These are phyloP conservation scores for Cucurbita ficifolia DNA, from an alignment of 306 rosid genomes.

Conservation along the genomic window DNA sequence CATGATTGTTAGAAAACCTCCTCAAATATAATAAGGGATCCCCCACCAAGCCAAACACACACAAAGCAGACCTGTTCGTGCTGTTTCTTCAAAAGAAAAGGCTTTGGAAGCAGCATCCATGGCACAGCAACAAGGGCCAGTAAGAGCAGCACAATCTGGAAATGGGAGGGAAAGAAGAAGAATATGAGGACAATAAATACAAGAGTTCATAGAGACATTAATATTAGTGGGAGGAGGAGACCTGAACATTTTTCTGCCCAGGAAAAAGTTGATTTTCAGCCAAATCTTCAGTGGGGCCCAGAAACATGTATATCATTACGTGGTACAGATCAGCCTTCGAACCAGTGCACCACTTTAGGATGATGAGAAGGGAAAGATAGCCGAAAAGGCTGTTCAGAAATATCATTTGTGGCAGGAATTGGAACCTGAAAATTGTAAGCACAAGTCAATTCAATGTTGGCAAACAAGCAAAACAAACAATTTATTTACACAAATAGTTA, in stretches of 20 bases:
- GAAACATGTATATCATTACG: constrained; percentile 93
- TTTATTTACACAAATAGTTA: too few species aligned
- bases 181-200: not conserved
- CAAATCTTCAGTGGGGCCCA: constrained; percentile 76
- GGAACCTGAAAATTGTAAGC: constrained; percentile 59
- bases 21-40: not conserved
- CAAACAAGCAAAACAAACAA: not conserved
- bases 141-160: constrained; percentile 58
- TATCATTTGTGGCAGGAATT: constrained; percentile 74
- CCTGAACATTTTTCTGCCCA: constrained; percentile 85
- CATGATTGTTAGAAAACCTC: constrained; percentile 15
- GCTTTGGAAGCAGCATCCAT: constrained; percentile 98
- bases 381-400: constrained; percentile 90
- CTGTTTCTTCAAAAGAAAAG: constrained; percentile 87
- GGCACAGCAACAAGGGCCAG: constrained; percentile 83
- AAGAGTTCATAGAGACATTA: not conserved
- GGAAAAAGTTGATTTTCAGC: constrained; percentile 90
- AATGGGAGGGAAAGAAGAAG: constrained; percentile 1
- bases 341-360: constrained; percentile 91
- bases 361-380: constrained; percentile 64
- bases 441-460: not conserved
- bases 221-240: constrained; percentile 6
- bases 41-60: not conserved
- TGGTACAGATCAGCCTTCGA: constrained; percentile 92
- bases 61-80: constrained; percentile 48